These are phyloP conservation scores for Pulveroboletus sp. DNA, from an alignment of 768 basidiomycete species.

Conservation along the genomic window DNA sequence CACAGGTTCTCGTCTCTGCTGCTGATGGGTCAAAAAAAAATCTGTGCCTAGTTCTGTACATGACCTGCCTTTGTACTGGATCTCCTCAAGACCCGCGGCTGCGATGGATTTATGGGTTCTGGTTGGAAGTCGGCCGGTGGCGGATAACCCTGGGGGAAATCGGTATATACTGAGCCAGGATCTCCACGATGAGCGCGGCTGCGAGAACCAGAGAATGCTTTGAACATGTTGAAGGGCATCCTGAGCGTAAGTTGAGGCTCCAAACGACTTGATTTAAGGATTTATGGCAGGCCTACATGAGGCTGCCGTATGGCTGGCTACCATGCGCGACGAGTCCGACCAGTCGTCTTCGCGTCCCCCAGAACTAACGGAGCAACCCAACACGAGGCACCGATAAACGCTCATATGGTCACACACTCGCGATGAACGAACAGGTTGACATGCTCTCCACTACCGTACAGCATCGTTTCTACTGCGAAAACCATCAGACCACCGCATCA, in stretches of 20 bases:
- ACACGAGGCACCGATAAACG: constrained; percentile 4
- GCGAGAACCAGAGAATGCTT: constrained; percentile 32
- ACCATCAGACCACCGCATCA: neutral
- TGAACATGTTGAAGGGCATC: constrained; percentile 37
- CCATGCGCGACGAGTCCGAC: constrained; percentile 1
- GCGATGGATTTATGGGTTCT: constrained; percentile 17
- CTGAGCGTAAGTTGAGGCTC: constrained; percentile 20
- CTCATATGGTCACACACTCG: too few species aligned
- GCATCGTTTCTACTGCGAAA: neutral
- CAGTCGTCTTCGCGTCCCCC: neutral
- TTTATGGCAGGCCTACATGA: constrained; percentile 29
- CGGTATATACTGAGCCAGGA: constrained; percentile 15
- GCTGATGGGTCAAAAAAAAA: constrained; percentile 10
- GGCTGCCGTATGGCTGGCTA: constrained; percentile 35
- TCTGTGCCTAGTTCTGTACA: neutral
- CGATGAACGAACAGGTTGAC: neutral
- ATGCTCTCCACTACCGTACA: neutral
- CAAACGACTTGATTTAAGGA: constrained; percentile 12
- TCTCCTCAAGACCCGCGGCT: constrained; percentile 24
- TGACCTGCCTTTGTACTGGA: constrained; percentile 24
- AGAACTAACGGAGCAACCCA: neutral
- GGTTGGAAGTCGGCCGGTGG: constrained; percentile 23
- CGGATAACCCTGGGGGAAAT: constrained; percentile 29
- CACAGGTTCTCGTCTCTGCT: constrained; percentile 31
- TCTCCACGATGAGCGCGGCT: constrained; percentile 27